Conservation (phyloP, 2,329 filamentous ascomycete genomes). For the Achaetomium macrosporum region DNA sequence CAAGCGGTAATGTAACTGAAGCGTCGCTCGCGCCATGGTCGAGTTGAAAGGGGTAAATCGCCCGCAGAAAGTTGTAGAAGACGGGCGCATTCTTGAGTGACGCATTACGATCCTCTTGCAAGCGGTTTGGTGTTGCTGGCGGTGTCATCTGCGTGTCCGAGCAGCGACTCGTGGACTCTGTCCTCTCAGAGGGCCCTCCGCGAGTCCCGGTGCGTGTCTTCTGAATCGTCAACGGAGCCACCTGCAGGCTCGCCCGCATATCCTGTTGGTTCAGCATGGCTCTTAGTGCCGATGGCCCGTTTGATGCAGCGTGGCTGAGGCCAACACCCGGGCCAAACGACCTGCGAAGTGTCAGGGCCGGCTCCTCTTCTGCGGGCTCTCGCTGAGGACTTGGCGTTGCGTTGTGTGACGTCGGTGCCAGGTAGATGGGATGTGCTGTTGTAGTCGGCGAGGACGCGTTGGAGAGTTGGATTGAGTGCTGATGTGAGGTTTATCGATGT, state of each 20-base stretch:
- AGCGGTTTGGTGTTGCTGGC: slow-evolving; percentile 66
- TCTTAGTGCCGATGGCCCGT: slow-evolving; percentile 33
- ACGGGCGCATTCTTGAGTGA: slow-evolving; percentile 48
- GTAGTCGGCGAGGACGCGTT: no score
- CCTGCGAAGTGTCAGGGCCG: slow-evolving; percentile 3
- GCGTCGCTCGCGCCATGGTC: slow-evolving; percentile 70
- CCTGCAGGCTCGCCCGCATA: slow-evolving; percentile 53
- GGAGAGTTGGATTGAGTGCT: neutral
- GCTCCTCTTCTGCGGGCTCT: neutral
- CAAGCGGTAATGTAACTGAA: slow-evolving; percentile 81
- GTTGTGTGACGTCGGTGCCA: neutral
- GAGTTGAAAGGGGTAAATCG: slow-evolving; percentile 88
- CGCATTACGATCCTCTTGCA: slow-evolving; percentile 50
- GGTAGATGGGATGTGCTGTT: neutral
- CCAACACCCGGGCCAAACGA: slow-evolving; percentile 9
- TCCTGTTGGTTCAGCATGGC: slow-evolving; percentile 44
- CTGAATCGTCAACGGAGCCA: slow-evolving; percentile 53
- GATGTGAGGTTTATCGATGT: neutral
- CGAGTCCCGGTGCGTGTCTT: slow-evolving; percentile 35
- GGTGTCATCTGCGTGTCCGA: slow-evolving; percentile 64
- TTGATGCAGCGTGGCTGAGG: slow-evolving; percentile 34
- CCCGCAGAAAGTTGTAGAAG: slow-evolving; percentile 91
- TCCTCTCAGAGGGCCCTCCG: slow-evolving; percentile 24
- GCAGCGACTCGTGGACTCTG: slow-evolving; percentile 32
- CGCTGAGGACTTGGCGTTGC: neutral